Evolutionary conservation across 2,329 filamentous ascomycete species (phyloP).

Genomic region (Aspergillus sp.): DNA sequence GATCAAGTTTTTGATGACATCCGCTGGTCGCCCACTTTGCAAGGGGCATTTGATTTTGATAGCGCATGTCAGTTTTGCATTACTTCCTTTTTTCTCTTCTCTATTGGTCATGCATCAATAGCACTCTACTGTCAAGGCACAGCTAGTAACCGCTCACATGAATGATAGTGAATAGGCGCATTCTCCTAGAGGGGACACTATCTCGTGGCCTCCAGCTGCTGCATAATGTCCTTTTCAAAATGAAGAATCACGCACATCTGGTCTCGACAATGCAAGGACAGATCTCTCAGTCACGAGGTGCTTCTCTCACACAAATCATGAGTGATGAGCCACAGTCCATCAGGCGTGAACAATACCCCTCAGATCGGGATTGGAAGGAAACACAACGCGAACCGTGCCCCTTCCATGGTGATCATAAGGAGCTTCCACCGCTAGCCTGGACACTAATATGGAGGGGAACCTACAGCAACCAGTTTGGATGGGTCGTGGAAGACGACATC

Average conservation of each 20-base stretch:
- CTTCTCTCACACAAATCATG: neutral
- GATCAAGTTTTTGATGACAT: neutral
- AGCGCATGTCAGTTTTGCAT: neutral
- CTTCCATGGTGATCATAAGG: conserved; percentile 4
- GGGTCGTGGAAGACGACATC: neutral
- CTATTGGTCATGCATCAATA: neutral
- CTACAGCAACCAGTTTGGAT: conserved; percentile 6
- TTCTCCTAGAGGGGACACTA: conserved; percentile 3
- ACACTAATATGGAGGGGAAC: conserved; percentile 6
- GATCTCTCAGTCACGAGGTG: neutral
- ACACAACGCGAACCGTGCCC: conserved; percentile 1
- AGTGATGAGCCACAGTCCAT: neutral
- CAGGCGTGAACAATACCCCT: neutral
- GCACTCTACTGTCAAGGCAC: neutral
- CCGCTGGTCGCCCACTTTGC: neutral
- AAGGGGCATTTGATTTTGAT: neutral
- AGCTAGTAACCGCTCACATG: conserved; percentile 1
- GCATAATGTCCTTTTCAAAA: conserved; percentile 2
- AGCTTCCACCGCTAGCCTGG: conserved; percentile 6
- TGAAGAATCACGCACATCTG: conserved; percentile 6
- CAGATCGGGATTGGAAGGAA: neutral
- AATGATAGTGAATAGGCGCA: neutral
- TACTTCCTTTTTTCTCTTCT: neutral
- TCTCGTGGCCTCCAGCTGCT: conserved; percentile 6
- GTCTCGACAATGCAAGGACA: conserved; percentile 9